These are phyloP conservation scores for Paecilomyces formosus DNA, from an alignment of 2,329 filamentous ascomycete species.

Conservation along the genomic window DNA sequence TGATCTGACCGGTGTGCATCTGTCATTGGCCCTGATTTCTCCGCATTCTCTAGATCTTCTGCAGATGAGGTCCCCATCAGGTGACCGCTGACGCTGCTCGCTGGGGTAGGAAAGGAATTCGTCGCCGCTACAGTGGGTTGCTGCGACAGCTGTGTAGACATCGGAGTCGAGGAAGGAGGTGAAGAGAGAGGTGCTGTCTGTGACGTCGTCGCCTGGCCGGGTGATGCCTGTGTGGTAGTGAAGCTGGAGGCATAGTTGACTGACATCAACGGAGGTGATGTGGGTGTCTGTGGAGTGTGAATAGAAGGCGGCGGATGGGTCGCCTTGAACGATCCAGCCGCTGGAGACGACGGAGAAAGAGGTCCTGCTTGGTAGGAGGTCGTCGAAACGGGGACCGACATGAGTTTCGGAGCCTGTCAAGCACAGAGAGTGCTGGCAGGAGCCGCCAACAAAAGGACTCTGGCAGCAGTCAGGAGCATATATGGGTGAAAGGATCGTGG, in stretches of 20 bases:
- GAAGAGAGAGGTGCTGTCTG: conserved; percentile 33
- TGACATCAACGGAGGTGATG: conserved; percentile 44
- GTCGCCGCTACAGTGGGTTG: conserved; percentile 31
- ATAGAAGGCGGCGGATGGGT: conserved; percentile 18
- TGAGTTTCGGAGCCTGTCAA: conserved; percentile 11
- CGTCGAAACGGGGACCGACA: conserved; percentile 31
- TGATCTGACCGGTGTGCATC: conserved; percentile 25
- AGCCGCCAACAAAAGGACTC: background rate
- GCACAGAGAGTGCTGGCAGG: background rate
- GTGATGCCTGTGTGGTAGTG: conserved; percentile 38
- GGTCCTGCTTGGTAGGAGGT: conserved; percentile 29
- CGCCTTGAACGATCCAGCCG: conserved; percentile 31
- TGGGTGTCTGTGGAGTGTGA: conserved; percentile 30
- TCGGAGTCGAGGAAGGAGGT: conserved; percentile 33
- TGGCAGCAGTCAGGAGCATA: background rate
- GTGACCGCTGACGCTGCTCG: conserved; percentile 36
- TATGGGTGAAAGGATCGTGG: background rate
- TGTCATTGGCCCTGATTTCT: conserved; percentile 16
- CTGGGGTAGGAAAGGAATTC: conserved; percentile 39
- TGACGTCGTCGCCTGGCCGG: conserved; percentile 35
- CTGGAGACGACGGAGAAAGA: conserved; percentile 37
- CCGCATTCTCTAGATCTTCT: conserved; percentile 26
- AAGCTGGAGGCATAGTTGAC: conserved; percentile 42
- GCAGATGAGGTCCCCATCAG: conserved; percentile 19
- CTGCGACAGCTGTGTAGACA: conserved; percentile 36